Base-by-base conservation (phyloP, 2,329 filamentous ascomycete species). In the Aurifilum marmelostoma region DNA sequence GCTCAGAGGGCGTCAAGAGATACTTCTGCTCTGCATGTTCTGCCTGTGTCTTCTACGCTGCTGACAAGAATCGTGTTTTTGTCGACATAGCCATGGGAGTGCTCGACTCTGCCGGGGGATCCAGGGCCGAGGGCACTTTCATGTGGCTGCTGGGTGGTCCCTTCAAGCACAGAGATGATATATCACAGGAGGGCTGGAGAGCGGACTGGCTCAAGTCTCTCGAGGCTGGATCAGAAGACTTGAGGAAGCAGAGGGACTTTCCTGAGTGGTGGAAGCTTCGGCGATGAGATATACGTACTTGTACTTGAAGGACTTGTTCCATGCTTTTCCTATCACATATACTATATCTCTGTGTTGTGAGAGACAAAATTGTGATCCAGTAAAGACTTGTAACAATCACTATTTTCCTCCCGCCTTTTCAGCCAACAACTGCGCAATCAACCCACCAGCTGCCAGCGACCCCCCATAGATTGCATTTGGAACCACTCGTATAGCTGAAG, bases 11-110 rank as follows among this genome's bases (percentile, higher is more conserved):
- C 18, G 81, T 84, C 0, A 79, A 83, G 67, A 75, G 84, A 1
- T 86, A 84, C 69, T 85, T 83, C 69, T 87, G 84, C 74, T 79
- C 78, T 0, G 76, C 71, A 1, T 87, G 84, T 74, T 83, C 83
- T 0, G 83, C 84, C 0, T 75, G 72, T 14, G 76, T 85, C 0
- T 85, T 86, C 67, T 86, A 83, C 68, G 78, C 80, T 0, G 73
- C 73, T 0, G 79, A 83, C 21, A 74, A 77, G 4, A 75, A 81
- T 1, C 76, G 79, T 0, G 76, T 80, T 0, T 70, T 82, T 9
- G 75, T 85, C 0, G 81, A 85, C 59, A 67, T 87, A 0, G 80
- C 82, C 0, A 71, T 84, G 2, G 84, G 83, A 0, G 68, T 86
- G 4, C 65, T 87, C 2, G 75, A 81, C n/a, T 75, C 81, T 0